These are phyloP conservation scores for Candida vaughaniae DNA, from an alignment of 805 yeast genomes.

Conservation along the genomic window DNA sequence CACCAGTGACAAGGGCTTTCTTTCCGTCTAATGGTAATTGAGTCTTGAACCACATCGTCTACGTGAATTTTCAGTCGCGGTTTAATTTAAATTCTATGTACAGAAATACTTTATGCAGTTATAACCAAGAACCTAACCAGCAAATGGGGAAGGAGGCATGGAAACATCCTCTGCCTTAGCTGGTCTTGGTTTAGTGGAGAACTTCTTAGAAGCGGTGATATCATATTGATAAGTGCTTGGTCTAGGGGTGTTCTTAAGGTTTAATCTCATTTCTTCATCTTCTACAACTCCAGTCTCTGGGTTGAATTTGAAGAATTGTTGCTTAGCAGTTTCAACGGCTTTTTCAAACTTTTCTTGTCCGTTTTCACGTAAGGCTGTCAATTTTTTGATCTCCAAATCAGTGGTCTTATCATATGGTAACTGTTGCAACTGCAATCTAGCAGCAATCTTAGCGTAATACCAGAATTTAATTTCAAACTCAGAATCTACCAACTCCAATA, in stretches of 20 bases:
- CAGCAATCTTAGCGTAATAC: conserved; percentile 77
- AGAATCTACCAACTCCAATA: conserved; percentile 79
- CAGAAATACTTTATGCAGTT: no score
- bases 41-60: conserved; percentile 10
- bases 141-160: conserved; percentile 36
- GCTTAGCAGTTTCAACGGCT: conserved; percentile 55
- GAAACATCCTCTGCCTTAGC: conserved; percentile 13
- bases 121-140: no score
- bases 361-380: conserved; percentile 44
- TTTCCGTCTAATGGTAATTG: conserved; percentile 43
- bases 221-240: conserved; percentile 19
- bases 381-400: conserved; percentile 51
- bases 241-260: conserved; percentile 34
- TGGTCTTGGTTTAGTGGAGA: conserved; percentile 27
- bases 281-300: conserved; percentile 26
- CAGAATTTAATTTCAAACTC: conserved; percentile 67
- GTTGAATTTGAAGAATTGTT: conserved; percentile 34
- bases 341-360: conserved; percentile 55
- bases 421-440: conserved; percentile 69
- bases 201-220: conserved; percentile 33
- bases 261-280: conserved; percentile 21
- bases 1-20: conserved; percentile 82
- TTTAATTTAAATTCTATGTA: not conserved
- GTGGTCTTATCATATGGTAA: conserved; percentile 52
- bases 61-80: not conserved